A percentile compares a stretch with the other conserved stretches of the same genome.
phyloP scores from a whole-genome alignment of 345 rosid genomes.

The Streptanthus diversifolius region DNA sequence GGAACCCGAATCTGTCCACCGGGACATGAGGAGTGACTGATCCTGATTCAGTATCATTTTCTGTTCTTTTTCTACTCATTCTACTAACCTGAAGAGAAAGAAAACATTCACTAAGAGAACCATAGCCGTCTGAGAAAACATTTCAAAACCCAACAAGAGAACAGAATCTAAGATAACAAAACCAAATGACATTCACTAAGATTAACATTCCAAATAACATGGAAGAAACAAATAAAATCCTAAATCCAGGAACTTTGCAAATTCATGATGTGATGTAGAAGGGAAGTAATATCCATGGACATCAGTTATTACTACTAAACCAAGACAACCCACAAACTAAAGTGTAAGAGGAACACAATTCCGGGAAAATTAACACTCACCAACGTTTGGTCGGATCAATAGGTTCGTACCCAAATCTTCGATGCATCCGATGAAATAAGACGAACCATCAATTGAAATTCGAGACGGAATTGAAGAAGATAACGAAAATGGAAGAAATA shows the following conservation, averaged over 20 bases:
- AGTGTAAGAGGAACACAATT: neutral
- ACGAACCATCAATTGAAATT: neutral
- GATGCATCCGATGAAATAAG: slow-evolving; percentile 8
- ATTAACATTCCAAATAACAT: neutral
- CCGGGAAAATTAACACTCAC: neutral
- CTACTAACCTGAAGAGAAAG: slow-evolving; percentile 33
- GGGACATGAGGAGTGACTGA: slow-evolving; percentile 51
- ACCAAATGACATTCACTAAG: neutral
- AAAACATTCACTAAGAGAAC: too few species aligned
- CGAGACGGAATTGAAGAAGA: neutral
- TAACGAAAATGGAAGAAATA: neutral
- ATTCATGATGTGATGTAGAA: neutral
- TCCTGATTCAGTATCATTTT: slow-evolving; percentile 57
- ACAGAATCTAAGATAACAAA: neutral
- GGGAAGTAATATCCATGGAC: neutral
- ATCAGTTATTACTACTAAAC: neutral
- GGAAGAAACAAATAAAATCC: neutral
- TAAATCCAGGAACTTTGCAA: neutral
- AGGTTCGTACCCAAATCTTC: neutral
- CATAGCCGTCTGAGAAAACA: neutral
- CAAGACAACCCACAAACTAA: neutral
- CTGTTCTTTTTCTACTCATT: slow-evolving; percentile 69
- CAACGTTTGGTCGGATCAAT: slow-evolving; percentile 2
- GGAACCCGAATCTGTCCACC: slow-evolving; percentile 68
- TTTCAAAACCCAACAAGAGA: neutral